phyloP scores from a whole-genome alignment of 129 eudicot genomes.

The Gnaphalium uliginosum region DNA sequence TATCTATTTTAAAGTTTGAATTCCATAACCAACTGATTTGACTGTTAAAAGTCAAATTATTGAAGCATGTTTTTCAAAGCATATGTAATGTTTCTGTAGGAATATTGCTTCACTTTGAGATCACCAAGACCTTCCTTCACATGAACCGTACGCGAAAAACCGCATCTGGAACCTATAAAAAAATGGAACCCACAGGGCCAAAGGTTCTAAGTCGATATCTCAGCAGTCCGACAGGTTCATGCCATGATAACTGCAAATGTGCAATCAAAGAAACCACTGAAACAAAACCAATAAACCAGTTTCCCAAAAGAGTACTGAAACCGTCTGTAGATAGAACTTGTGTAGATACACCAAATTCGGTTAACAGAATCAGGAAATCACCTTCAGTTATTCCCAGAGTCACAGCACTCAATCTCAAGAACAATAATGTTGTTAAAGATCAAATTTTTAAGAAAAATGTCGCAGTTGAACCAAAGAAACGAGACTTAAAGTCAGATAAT shows the following conservation, averaged over 20 bases:
- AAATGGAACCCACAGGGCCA: slow-evolving; percentile 25
- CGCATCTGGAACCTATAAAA: slow-evolving; percentile 35
- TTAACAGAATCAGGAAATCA: slow-evolving; percentile 25
- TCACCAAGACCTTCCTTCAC: slow-evolving; percentile 1
- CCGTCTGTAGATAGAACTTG: slow-evolving; percentile 19
- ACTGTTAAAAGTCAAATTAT: neutral
- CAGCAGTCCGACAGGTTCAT: slow-evolving; percentile 50
- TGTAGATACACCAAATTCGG: slow-evolving; percentile 13
- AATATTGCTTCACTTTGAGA: slow-evolving; percentile 13
- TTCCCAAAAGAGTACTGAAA: slow-evolving; percentile 28
- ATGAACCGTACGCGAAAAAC: slow-evolving; percentile 33
- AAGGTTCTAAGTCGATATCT: slow-evolving; percentile 53
- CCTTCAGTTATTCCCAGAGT: slow-evolving; percentile 21
- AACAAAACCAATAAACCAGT: slow-evolving; percentile 24
- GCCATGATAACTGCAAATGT: slow-evolving; percentile 78
- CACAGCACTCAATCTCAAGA: slow-evolving; percentile 31
- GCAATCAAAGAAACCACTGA: slow-evolving; percentile 35
- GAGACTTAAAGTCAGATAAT: slow-evolving; percentile 30
- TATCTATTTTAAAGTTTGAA: neutral
- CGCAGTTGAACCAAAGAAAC: slow-evolving; percentile 30
- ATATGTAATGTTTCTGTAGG: slow-evolving; percentile 20
- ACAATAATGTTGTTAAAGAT: slow-evolving; percentile 19
- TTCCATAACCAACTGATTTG: neutral
- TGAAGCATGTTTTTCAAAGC: slow-evolving; percentile 15
- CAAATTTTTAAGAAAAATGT: slow-evolving; percentile 23